Evolutionary conservation across 1,139 yeast genomes (phyloP), one percentile per base, ranked within the genome.

Genomic region (Schizosaccharomyces versatilis): DNA sequence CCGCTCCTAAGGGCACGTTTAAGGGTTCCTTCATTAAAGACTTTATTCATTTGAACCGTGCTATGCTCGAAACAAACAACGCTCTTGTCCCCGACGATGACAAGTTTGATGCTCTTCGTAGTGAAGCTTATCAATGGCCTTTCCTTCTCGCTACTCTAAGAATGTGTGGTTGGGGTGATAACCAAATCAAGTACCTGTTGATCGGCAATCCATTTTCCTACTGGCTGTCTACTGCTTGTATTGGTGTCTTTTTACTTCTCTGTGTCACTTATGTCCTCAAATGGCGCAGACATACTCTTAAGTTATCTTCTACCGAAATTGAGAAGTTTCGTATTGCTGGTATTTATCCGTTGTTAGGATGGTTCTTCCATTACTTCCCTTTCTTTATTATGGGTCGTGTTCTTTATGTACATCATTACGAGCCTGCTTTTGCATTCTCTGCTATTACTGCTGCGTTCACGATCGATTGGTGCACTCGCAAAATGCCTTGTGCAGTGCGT

Each of bases 81-180:
- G 97, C 95, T 2, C 76, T 90, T 65, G 79, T 90, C 57, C 97
- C 98, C 41, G 98, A 90, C 65, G 68, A 75, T 15, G 98, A 93
- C 62, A 88, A 90, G 69, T 80, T 77, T 63, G 99, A 93, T 66
- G 88, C 81, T 62, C 76, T 93, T 62, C 94, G 97, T 1, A 85
- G 96, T 15, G 67, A 78, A 54, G 90, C 90, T 63, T 93, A 98
- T 98, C 90, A 93, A 75, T 93, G 99, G 99, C 99, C 99, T 57
- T 77, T 90, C 41, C 76, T 88, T 64, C 75, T 84, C 68, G 83
- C 80, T 56, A 98, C 98, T 66, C 79, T 93, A 63, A 82, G 98
- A 71, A 77, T 93, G 73, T 88, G 97, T 71, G 85, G 93, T 53
- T 93, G 99, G 99, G 81, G 80, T 58, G 79, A 78, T 60, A 84